phyloP scores from a whole-genome alignment of 345 rosid genomes.

The Populus simonii region DNA sequence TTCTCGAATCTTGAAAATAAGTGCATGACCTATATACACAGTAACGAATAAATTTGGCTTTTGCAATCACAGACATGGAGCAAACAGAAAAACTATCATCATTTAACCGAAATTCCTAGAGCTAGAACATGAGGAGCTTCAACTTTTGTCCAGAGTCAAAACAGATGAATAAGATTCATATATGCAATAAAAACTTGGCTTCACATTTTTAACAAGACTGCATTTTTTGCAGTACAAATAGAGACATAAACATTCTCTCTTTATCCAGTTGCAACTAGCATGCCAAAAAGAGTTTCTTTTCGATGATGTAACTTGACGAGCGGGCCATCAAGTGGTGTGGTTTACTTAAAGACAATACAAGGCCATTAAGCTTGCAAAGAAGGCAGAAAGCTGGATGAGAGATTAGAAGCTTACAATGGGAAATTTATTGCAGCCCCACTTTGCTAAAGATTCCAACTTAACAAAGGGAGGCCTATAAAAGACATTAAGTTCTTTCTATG shows the following conservation, averaged over 20 bases:
- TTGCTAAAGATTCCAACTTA: conserved; percentile 20
- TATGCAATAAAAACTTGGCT: neutral
- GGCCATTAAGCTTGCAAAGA: conserved; percentile 17
- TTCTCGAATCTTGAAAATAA: neutral
- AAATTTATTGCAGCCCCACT: conserved; percentile 35
- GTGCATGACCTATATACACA: neutral
- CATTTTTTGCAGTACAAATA: neutral
- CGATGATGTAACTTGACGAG: neutral
- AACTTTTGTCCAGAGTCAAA: neutral
- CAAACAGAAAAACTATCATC: neutral
- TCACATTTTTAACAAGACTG: neutral
- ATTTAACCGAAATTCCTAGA: neutral
- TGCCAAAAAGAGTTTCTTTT: neutral
- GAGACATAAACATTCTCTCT: neutral
- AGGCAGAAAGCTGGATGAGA: conserved; percentile 16
- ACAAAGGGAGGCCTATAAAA: conserved; percentile 24
- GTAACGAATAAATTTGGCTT: neutral
- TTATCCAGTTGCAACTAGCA: neutral
- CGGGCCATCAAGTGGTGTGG: conserved; percentile 6
- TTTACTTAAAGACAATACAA: conserved; percentile 17
- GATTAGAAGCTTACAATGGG: conserved; percentile 9
- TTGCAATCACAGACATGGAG: neutral
- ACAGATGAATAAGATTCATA: neutral
- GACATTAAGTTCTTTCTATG: conserved; percentile 33
- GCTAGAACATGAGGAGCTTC: neutral